Base-by-base conservation (phyloP, 192 early-diverging fungal species). In the Coemansia sp. region DNA sequence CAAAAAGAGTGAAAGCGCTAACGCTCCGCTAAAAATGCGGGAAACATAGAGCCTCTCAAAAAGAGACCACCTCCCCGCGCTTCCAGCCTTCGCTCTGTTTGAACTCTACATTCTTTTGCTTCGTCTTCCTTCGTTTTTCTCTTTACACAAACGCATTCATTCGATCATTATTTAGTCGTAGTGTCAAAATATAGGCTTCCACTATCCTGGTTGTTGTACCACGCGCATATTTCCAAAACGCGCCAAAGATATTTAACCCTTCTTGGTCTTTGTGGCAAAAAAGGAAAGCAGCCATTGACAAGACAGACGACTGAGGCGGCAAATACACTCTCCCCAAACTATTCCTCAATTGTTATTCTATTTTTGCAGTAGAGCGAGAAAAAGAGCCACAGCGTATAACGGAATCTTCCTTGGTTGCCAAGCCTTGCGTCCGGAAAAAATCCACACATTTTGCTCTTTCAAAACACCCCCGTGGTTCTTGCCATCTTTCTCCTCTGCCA, bases 201-300 rank as follows among this genome's bases (percentile, higher is more conserved):
- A 34, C 10, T 34, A 6, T 34, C 33, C 10, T 34, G 33, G 4
- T 34, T n/a, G n/a, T n/a, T n/a, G n/a, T n/a, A n/a, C n/a, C n/a
- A n/a, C 4, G 38, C 38, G 15, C 11, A 14, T 40, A 13, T 40
- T 13, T 40, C 11, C 38, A 14, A 40, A 40, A 13, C 38, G 7
- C 7, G 38, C 2, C 38, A 34, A 4, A 10, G 5, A 34, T n/a
- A n/a, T n/a, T n/a, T 34, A 34, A 34, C 33, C 33, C 33, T 9
- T 40, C 33, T 45, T 48, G 30, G 5, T 59, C 41, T 42, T 42
- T 59, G 33, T 36, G 45, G 45, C 57, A 44, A 61, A 61, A 48
- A 48, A 15, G 22, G 14, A 36, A 4, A 34, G 9, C 4, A 34
- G 9, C n/a, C n/a, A n/a, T n/a, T n/a, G n/a, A n/a, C n/a, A n/a